phyloP scores from a whole-genome alignment of 2,329 filamentous ascomycete species.

The Aspergillus transmontanensis region DNA sequence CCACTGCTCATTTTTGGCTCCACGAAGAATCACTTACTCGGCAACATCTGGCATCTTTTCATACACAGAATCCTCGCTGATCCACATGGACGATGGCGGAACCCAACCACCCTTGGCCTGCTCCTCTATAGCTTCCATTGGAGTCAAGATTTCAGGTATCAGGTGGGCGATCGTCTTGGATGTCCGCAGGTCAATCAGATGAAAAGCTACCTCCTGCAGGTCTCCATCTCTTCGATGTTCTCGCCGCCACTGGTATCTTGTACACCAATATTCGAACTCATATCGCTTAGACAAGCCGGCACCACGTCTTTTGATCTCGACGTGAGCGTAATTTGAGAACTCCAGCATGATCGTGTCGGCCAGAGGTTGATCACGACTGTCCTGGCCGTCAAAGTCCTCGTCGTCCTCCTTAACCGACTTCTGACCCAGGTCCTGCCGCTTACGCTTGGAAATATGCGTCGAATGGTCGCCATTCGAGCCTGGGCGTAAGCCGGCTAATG shows the following conservation, averaged over 20 bases:
- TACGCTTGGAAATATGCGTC: conserved; percentile 45
- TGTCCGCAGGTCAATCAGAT: conserved; percentile 71
- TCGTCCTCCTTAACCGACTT: conserved; percentile 28
- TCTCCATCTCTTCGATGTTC: conserved; percentile 68
- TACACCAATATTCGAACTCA: conserved; percentile 92
- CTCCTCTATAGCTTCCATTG: conserved; percentile 71
- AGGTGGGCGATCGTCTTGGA: conserved; percentile 77
- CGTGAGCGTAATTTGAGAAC: conserved; percentile 95
- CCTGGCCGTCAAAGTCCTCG: conserved; percentile 15
- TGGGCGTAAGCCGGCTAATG: conserved; percentile 57
- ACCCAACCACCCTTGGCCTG: conserved; percentile 83
- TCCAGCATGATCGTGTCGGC: conserved; percentile 86
- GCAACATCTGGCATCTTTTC: conserved; percentile 75
- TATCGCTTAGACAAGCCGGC: conserved; percentile 72
- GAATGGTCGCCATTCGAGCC: conserved; percentile 56
- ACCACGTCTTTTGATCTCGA: conserved; percentile 75
- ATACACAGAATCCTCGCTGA: conserved; percentile 73
- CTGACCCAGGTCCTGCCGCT: conserved; percentile 60
- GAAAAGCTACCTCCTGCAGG: conserved; percentile 70
- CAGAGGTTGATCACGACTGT: conserved; percentile 40
- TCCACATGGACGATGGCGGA: conserved; percentile 86
- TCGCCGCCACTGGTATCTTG: conserved; percentile 81
- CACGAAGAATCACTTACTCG: conserved; percentile 65
- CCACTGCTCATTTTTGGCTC: neutral
- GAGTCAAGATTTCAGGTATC: conserved; percentile 74